Evolutionary conservation across 805 yeast species (phyloP).

Genomic region (Wickerhamomyces alni): DNA sequence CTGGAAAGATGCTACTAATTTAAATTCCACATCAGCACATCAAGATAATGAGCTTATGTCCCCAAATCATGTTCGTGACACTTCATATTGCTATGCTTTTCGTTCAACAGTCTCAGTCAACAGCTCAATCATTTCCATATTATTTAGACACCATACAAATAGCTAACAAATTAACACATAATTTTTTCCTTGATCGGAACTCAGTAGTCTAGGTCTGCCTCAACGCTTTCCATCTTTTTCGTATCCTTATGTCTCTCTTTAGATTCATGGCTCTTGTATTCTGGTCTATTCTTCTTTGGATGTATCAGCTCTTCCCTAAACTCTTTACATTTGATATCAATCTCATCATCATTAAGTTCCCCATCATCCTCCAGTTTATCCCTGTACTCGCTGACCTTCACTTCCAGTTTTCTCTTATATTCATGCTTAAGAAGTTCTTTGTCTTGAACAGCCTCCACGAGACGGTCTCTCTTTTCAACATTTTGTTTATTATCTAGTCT

Average conservation of each 20-base stretch:
- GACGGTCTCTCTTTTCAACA: slow-evolving; percentile 5
- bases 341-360: slow-evolving; percentile 30
- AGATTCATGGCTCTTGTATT: slow-evolving; percentile 10
- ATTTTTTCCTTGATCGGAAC: too few species aligned
- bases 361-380: slow-evolving; percentile 45
- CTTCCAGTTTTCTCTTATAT: slow-evolving; percentile 18
- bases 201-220: not conserved
- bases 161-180: too few species aligned
- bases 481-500: slow-evolving; percentile 25
- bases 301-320: slow-evolving; percentile 21
- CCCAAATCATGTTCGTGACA: too few species aligned
- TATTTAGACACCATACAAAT: not conserved
- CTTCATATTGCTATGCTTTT: too few species aligned
- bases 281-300: slow-evolving; percentile 4
- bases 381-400: slow-evolving; percentile 43
- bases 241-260: slow-evolving; percentile 3
- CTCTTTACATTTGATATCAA: slow-evolving; percentile 26
- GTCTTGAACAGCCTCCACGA: slow-evolving; percentile 10
- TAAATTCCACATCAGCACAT: too few species aligned
- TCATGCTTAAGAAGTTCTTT: slow-evolving; percentile 16
- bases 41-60: too few species aligned
- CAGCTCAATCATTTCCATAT: not conserved
- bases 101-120: too few species aligned
- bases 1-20: too few species aligned
- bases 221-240: too few species aligned